Base-by-base conservation (phyloP, 1,139 yeast genomes). In the Candida sojae region DNA sequence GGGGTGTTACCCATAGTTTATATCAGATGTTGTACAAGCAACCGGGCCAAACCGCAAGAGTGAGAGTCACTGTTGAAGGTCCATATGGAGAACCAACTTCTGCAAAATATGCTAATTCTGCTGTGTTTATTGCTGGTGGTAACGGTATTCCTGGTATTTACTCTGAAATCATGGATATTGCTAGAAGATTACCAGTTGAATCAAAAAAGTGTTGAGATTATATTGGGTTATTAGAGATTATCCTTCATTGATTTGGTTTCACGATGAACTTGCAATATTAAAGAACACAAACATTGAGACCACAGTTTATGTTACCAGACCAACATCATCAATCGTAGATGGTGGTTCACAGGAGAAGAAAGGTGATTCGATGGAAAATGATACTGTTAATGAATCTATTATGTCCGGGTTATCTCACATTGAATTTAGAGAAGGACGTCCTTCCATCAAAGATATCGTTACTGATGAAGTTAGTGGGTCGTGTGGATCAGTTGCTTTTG, bases 141-240 rank as follows among this genome's bases (percentile, higher is more conserved):
- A 70, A 67, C 52, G 78, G 77, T 48, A 70, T 73, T 39, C 76
- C 78, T 2, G 77, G 82, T 17, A 66, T 73, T 30, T 70, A 63
- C 52, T 67, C 75, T 2, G 79, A 75, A 53, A 72, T 66, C 4
- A 50, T 55, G 26, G 68, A 67, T 43, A 55, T 66, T 51, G 63
- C 62, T 65, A 48, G 67, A 70, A 38, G 77, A 72, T 46, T 80
- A 36, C 62, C 70, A 1, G 70, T 64, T 40, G 79, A 75, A 51
- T 71, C 2, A 63, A 77, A 28, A 70, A 70, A 54, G 67, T 77
- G 5, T 55, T 80, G 39, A 70, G 71, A 45, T 65, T 84, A 46
- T 52, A 70, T 32, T 84, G 89, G 89, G 71, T 78, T 4, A 67
- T 80, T 3, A 68, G 80, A 48, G 80, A 78, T 46, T 66, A 64